A percentile compares a stretch with the other conserved stretches of the same genome.
These are phyloP conservation scores for Phytophthora pluvialis DNA, from an alignment of 352 stramenopile species.

Conservation along the genomic window DNA sequence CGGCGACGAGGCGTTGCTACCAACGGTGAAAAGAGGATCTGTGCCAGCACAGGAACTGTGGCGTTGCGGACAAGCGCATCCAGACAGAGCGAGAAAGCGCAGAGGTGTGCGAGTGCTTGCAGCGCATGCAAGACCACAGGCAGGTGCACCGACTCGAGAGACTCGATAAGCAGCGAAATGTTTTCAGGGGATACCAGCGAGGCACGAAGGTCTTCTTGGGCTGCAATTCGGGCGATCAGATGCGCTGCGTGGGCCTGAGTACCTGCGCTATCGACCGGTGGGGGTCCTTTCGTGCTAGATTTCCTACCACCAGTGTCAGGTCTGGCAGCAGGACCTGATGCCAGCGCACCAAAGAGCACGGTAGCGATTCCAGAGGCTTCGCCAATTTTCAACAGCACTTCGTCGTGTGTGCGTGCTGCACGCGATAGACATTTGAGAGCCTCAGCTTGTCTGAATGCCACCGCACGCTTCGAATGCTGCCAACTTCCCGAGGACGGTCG, in stretches of 20 bases:
- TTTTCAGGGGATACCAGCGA: slow-evolving; percentile 64
- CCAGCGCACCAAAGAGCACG: slow-evolving; percentile 55
- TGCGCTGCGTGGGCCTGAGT: slow-evolving; percentile 66
- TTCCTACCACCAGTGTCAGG: slow-evolving; percentile 5
- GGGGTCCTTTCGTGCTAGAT: slow-evolving; percentile 1
- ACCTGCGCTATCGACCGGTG: slow-evolving; percentile 25
- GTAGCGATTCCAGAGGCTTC: slow-evolving; percentile 45
- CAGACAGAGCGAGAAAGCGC: slow-evolving; percentile 64
- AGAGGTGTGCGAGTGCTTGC: slow-evolving; percentile 63
- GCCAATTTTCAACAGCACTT: slow-evolving; percentile 74
- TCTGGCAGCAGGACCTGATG: slow-evolving; percentile 7
- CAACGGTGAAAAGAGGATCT: slow-evolving; percentile 70
- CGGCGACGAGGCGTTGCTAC: slow-evolving; percentile 37
- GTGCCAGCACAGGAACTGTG: slow-evolving; percentile 71
- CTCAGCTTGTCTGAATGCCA: slow-evolving; percentile 48
- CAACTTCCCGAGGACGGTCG: slow-evolving; percentile 21
- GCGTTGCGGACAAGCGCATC: slow-evolving; percentile 76
- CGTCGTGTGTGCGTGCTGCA: slow-evolving; percentile 54
- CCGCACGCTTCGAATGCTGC: slow-evolving; percentile 11
- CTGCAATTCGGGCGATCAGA: slow-evolving; percentile 60
- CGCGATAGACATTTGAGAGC: slow-evolving; percentile 77
- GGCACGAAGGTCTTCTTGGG: slow-evolving; percentile 56
- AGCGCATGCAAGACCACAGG: slow-evolving; percentile 68
- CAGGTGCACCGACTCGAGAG: slow-evolving; percentile 74
- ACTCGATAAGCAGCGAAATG: slow-evolving; percentile 67